Evolutionary conservation across 1,284 basidiomycete species (phyloP).

Genomic region (Leccinum pseudoinsigne): DNA sequence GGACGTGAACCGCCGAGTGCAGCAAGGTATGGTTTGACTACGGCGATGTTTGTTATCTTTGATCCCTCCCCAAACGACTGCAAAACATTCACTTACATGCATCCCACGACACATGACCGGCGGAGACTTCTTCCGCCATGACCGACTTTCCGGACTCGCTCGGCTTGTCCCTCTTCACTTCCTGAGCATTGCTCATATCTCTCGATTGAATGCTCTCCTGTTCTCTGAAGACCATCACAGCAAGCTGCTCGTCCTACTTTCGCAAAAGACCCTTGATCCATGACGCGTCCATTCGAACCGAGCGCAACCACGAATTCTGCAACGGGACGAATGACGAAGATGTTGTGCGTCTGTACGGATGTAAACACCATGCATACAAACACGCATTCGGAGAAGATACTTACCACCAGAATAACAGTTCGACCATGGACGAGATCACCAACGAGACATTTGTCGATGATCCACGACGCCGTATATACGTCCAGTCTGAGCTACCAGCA

Average conservation of each 20-base stretch:
- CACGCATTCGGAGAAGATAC: background rate
- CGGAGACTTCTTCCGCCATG: background rate
- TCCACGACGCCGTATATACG: slow-evolving; percentile 1
- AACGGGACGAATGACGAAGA: background rate
- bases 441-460: background rate
- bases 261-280: background rate
- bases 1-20: background rate
- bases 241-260: background rate
- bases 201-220: background rate
- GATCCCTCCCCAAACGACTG: background rate
- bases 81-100: background rate
- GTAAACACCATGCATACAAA: background rate
- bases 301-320: background rate
- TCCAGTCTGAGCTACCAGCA: background rate
- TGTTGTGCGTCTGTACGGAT: background rate
- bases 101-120: slow-evolving; percentile 2
- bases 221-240: background rate
- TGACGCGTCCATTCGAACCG: background rate
- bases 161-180: background rate
- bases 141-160: background rate
- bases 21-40: slow-evolving; percentile 3
- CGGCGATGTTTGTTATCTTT: background rate
- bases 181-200: background rate
- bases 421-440: background rate
- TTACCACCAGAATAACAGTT: slow-evolving; percentile 3